These are phyloP conservation scores for Cephalotrichum gorgonifer DNA, from an alignment of 2,329 filamentous ascomycete genomes.

Conservation along the genomic window DNA sequence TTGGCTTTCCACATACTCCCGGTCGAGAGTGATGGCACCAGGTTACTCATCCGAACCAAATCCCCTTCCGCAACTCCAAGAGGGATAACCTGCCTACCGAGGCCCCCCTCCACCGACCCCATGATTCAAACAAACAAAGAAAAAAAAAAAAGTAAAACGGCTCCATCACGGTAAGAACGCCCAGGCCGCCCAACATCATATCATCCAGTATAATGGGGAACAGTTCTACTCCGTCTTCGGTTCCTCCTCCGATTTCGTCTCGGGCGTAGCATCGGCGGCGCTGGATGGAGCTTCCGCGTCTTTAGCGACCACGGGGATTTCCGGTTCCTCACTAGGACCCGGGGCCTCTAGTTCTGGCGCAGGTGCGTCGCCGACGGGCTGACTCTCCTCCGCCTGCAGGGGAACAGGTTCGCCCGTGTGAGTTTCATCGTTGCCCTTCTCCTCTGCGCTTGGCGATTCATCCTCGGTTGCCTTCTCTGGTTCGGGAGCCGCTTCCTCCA, in stretches of 20 bases:
- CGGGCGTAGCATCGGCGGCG: neutral
- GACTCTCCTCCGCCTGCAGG: neutral
- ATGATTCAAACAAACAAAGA: too few species aligned
- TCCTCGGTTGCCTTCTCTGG: neutral
- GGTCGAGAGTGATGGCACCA: too few species aligned
- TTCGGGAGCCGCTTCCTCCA: neutral
- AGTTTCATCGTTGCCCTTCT: neutral
- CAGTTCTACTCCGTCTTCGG: neutral
- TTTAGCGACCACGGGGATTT: neutral
- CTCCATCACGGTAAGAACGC: too few species aligned
- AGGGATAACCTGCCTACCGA: too few species aligned
- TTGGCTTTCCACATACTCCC: too few species aligned
- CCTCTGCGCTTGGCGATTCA: neutral
- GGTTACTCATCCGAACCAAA: too few species aligned
- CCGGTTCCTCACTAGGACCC: neutral
- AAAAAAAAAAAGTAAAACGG: too few species aligned
- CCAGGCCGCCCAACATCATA: neutral
- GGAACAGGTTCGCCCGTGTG: neutral
- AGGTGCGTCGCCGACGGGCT: neutral
- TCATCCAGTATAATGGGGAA: neutral
- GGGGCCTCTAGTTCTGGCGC: neutral
- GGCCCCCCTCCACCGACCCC: too few species aligned
- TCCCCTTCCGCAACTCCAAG: too few species aligned
- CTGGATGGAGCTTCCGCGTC: neutral
- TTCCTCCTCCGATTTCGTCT: conserved; percentile 11